phyloP scores from a whole-genome alignment of 208 protist genomes.

The Acanthamoeba castellanii region DNA sequence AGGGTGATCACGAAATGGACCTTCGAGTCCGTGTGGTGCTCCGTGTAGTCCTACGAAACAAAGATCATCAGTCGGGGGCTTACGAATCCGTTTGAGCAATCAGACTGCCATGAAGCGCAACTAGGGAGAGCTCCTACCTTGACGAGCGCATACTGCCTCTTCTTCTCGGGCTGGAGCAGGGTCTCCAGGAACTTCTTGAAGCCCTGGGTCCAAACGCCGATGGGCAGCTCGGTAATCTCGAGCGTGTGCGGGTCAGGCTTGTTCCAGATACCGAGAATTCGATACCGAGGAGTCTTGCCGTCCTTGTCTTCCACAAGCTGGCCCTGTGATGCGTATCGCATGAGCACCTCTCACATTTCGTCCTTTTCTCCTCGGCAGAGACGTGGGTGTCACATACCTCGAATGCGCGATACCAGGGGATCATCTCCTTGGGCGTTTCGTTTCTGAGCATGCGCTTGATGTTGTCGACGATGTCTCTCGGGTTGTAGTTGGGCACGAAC shows the following conservation, averaged over 20 bases:
- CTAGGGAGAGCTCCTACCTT: background rate
- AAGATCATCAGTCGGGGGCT: background rate
- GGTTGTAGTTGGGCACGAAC: conserved; percentile 98
- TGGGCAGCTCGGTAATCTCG: conserved; percentile 97
- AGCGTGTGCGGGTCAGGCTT: conserved; percentile 89
- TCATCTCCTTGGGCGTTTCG: conserved; percentile 90
- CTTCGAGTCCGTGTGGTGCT: conserved; percentile 77
- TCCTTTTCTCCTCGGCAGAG: background rate
- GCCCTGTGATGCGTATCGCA: background rate
- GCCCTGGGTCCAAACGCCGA: conserved; percentile 96
- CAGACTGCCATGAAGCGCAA: background rate
- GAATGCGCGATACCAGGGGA: conserved; percentile 99
- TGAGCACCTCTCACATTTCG: background rate
- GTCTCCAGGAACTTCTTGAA: conserved; percentile 97
- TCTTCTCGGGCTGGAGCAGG: conserved; percentile 87
- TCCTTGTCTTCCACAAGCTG: conserved; percentile 55
- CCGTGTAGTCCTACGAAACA: conserved; percentile 40
- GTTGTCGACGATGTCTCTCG: conserved; percentile 94
- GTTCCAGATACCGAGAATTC: conserved; percentile 66
- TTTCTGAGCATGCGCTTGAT: conserved; percentile 93
- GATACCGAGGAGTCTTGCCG: conserved; percentile 72
- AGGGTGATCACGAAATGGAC: conserved; percentile 73
- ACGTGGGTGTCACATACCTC: conserved; percentile 81
- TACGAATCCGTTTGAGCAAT: background rate
- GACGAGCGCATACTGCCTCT: conserved; percentile 71